Base-by-base conservation (phyloP, 495 filamentous ascomycete species). In the Lasiosphaeris hirsuta region DNA sequence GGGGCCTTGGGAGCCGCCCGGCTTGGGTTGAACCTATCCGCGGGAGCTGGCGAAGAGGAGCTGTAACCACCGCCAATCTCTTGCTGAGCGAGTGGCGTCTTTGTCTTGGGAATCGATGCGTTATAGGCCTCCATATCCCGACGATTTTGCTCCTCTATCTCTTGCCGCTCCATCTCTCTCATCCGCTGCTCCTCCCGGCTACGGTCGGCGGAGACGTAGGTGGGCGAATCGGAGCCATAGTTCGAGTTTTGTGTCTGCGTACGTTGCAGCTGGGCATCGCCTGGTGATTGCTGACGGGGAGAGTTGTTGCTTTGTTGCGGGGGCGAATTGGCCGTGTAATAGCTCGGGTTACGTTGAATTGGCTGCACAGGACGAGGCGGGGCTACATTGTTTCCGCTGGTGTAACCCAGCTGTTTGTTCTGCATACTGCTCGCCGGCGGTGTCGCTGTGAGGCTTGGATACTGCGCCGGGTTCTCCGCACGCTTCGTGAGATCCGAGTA, bases 401-500 rank as follows among this genome's bases (percentile, higher is more conserved):
- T 66, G 70, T 86, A 86, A 41, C 85, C 86, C 53, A 86, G 78
- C 70, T 87, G 85, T 74, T 87, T 89, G 62, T 86, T 86, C 41
- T 76, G 74, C 35, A 75, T 76, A n/a, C 72, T 63, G 61, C 75
- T 70, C 15, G 76, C 71, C 13, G 86, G 81, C 14, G 87, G 83
- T n/a, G 76, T 71, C 11, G 86, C 80, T n/a, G 86, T 83, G 2
- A 89, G 84, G 3, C 81, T 86, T n/a, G 84, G 77, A 60, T 90
- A 96, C 56, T 83, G 81, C 57, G 87, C 81, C 3, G 88, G 88
- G 64, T 97, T 85, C 59, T 96, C 86, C 54, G 87, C 84, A 38
- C 90, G 83, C 78, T 92, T 92, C 50, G 89, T 89, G 67, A 96
- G 89, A 70, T 97, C 93, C 0, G 92, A 91, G 78, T 97, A 98